These are phyloP conservation scores for Ascochyta viciae-villosae DNA, from an alignment of 2,329 filamentous ascomycete species.

Conservation along the genomic window DNA sequence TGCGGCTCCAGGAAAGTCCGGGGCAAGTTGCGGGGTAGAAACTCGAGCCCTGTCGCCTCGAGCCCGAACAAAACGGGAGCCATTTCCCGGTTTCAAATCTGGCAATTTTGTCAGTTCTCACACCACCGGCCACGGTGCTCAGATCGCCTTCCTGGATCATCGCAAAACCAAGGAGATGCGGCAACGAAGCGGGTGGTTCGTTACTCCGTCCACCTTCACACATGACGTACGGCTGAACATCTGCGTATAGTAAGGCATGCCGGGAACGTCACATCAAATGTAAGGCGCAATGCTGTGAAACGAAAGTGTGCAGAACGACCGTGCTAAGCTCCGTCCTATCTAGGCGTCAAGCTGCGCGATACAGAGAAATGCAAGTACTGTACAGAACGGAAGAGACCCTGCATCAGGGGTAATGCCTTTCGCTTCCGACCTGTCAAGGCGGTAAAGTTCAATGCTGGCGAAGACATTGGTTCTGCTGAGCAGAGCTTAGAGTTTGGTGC, in stretches of 20 bases:
- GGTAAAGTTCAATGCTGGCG: slow-evolving; percentile 43
- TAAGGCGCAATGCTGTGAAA: slow-evolving; percentile 19
- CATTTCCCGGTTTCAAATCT: slow-evolving; percentile 24
- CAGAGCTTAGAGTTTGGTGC: slow-evolving; percentile 36
- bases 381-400: slow-evolving; percentile 35
- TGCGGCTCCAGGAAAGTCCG: slow-evolving; percentile 8
- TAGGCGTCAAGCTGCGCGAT: slow-evolving; percentile 39
- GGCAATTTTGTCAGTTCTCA: slow-evolving; percentile 18
- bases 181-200: slow-evolving; percentile 41
- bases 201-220: slow-evolving; percentile 5
- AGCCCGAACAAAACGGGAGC: slow-evolving; percentile 21
- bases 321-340: slow-evolving; percentile 16
- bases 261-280: slow-evolving; percentile 44
- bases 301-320: background rate
- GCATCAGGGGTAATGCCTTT: slow-evolving; percentile 40
- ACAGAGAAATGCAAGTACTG: slow-evolving; percentile 42
- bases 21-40: slow-evolving; percentile 15
- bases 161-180: slow-evolving; percentile 26
- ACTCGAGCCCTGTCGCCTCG: background rate
- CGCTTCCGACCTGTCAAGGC: slow-evolving; percentile 40
- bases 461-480: slow-evolving; percentile 40
- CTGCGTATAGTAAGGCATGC: slow-evolving; percentile 33
- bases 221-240: slow-evolving; percentile 21
- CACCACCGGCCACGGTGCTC: slow-evolving; percentile 8
- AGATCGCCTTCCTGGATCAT: slow-evolving; percentile 7